phyloP scores from a whole-genome alignment of 73 alveolate genomes.

The Paramecium tetraurelia region DNA sequence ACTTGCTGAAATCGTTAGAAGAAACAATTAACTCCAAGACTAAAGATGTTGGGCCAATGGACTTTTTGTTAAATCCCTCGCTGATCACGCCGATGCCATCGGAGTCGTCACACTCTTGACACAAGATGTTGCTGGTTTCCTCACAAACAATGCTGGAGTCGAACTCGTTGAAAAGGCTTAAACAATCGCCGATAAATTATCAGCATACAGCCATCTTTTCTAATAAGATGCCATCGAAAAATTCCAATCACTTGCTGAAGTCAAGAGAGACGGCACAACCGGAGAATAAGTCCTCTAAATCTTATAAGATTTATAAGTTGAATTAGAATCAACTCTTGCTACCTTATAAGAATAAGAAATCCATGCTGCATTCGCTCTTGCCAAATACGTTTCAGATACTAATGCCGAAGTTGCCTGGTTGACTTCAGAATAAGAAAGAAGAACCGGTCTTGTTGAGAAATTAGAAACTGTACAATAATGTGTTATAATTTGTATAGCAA shows the following conservation, averaged over 20 bases:
- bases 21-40: neutral
- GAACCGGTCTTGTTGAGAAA: neutral
- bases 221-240: constrained; percentile 43
- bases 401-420: constrained; percentile 53
- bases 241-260: constrained; percentile 44
- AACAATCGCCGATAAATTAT: constrained; percentile 26
- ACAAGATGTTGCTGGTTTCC: constrained; percentile 39
- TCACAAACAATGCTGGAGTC: constrained; percentile 30
- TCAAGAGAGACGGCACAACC: constrained; percentile 46
- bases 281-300: constrained; percentile 50
- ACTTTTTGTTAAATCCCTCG: constrained; percentile 43
- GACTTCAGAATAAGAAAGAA: neutral
- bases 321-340: constrained; percentile 30
- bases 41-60: constrained; percentile 50
- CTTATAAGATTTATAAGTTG: constrained; percentile 5
- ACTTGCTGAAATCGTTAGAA: constrained; percentile 44
- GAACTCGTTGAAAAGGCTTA: constrained; percentile 17
- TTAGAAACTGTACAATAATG: neutral
- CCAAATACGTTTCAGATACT: constrained; percentile 45
- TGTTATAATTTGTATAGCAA: neutral
- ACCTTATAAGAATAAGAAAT: constrained; percentile 42
- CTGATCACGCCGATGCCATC: constrained; percentile 46
- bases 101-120: neutral
- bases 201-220: constrained; percentile 47
- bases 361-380: constrained; percentile 48